Conservation (phyloP, 805 yeast species). For the Metschnikowia peoriensis region DNA sequence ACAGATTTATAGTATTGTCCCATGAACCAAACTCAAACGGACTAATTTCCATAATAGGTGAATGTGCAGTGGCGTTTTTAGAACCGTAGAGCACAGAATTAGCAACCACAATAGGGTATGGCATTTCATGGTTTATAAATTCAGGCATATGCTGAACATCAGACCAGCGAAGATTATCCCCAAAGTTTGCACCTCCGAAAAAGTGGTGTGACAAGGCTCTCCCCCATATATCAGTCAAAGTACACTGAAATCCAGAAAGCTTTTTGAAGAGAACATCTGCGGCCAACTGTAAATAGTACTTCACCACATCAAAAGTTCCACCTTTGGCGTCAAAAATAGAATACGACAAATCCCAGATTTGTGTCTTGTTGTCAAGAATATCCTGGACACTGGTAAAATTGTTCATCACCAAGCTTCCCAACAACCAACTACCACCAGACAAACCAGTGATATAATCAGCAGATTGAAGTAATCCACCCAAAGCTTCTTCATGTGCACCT, state of each 20-base stretch:
- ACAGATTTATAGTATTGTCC: conserved; percentile 48
- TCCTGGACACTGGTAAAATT: conserved; percentile 52
- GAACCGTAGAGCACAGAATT: conserved; percentile 38
- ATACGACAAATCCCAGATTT: conserved; percentile 33
- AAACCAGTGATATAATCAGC: conserved; percentile 10
- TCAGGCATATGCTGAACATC: conserved; percentile 19
- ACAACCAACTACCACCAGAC: conserved; percentile 12
- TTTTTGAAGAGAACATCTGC: conserved; percentile 26
- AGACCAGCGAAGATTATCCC: conserved; percentile 15
- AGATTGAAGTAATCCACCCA: conserved; percentile 13
- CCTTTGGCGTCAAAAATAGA: conserved; percentile 33
- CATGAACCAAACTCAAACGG: conserved; percentile 70
- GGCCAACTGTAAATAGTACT: conserved; percentile 22
- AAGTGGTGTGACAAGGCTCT: conserved; percentile 38
- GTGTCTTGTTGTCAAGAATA: conserved; percentile 21
- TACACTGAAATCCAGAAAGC: conserved; percentile 32
- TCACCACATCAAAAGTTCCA: conserved; percentile 10
- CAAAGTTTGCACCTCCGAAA: conserved; percentile 27
- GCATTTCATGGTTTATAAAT: conserved; percentile 34
- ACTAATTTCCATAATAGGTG: conserved; percentile 54
- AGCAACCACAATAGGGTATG: conserved; percentile 49
- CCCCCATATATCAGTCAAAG: conserved; percentile 41
- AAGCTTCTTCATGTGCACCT: conserved; percentile 8
- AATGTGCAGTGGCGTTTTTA: conserved; percentile 23
- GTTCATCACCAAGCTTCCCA: conserved; percentile 49